phyloP scores from a whole-genome alignment of 2,329 filamentous ascomycete species.

The Fusarium penzigii region DNA sequence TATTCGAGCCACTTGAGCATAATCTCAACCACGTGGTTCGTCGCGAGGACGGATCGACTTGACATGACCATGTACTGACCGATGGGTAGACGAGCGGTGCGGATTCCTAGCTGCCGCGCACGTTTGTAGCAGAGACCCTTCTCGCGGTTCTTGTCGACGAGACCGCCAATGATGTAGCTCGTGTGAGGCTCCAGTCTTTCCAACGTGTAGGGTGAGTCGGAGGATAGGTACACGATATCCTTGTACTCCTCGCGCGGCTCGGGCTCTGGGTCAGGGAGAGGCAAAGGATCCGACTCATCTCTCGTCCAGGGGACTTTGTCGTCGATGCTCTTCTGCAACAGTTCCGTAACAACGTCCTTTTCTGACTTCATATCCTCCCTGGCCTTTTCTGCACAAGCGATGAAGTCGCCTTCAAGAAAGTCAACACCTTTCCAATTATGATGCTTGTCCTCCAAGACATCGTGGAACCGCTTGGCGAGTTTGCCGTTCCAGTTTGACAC shows the following conservation, averaged over 20 bases:
- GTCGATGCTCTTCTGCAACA: conserved; percentile 47
- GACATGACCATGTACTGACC: conserved; percentile 94
- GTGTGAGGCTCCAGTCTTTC: conserved; percentile 82
- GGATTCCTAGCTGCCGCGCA: conserved; percentile 72
- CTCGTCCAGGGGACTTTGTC: conserved; percentile 31
- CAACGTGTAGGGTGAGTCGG: conserved; percentile 85
- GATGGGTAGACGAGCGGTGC: conserved; percentile 89
- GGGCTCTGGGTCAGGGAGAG: conserved; percentile 36
- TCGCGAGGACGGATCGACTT: conserved; percentile 81
- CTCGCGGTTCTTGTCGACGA: conserved; percentile 95
- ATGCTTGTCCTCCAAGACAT: conserved; percentile 69
- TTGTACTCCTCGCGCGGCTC: conserved; percentile 34
- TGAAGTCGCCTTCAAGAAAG: conserved; percentile 75
- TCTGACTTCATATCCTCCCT: conserved; percentile 62
- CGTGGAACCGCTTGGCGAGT: conserved; percentile 79
- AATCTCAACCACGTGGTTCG: conserved; percentile 96
- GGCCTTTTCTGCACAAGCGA: conserved; percentile 65
- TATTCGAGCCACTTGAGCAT: conserved; percentile 92
- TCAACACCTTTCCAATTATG: conserved; percentile 76
- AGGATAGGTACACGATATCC: conserved; percentile 81
- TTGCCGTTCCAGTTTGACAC: conserved; percentile 77
- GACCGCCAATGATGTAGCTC: conserved; percentile 88
- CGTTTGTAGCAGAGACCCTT: conserved; percentile 91
- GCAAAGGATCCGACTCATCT: conserved; percentile 36
- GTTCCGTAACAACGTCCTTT: conserved; percentile 61